Evolutionary conservation across 2,329 filamentous ascomycete genomes (phyloP).

Genomic region (Fusarium guadeloupense): DNA sequence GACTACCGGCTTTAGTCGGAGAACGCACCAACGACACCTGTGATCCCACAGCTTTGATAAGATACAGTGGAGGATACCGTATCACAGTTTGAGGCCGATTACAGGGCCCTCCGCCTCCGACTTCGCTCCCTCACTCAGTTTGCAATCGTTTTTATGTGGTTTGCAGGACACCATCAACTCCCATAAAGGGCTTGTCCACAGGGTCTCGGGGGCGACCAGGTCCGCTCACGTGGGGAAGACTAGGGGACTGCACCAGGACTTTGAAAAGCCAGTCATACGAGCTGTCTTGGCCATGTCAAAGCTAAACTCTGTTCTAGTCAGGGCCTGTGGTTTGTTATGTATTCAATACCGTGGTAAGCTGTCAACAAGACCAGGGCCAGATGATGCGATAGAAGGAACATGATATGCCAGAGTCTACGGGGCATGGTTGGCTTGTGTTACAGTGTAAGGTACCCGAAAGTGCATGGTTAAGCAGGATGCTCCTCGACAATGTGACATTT

Average conservation of each 20-base stretch:
- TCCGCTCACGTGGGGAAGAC: slow-evolving; percentile 9
- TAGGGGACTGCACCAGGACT: slow-evolving; percentile 13
- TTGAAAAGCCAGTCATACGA: slow-evolving; percentile 32
- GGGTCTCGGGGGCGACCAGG: neutral
- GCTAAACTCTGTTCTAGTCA: neutral
- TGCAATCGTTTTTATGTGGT: slow-evolving; percentile 21
- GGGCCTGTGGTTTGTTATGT: slow-evolving; percentile 7
- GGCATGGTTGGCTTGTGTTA: too few species aligned
- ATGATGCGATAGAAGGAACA: slow-evolving; percentile 8
- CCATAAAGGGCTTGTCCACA: neutral
- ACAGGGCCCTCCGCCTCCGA: slow-evolving; percentile 33
- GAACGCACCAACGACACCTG: slow-evolving; percentile 24
- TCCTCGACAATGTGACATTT: too few species aligned
- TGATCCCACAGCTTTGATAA: slow-evolving; percentile 23
- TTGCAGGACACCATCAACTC: slow-evolving; percentile 5
- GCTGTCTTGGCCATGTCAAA: neutral
- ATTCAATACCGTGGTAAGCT: neutral
- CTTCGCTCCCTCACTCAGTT: slow-evolving; percentile 33
- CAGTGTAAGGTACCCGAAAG: too few species aligned
- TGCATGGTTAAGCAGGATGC: too few species aligned
- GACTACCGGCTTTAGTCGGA: slow-evolving; percentile 36
- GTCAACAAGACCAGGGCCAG: slow-evolving; percentile 12
- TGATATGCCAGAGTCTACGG: too few species aligned
- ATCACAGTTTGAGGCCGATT: slow-evolving; percentile 14
- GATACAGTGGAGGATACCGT: slow-evolving; percentile 17